Evolutionary conservation across 1,284 basidiomycete species (phyloP).

Genomic region (Trichosporon sp.): DNA sequence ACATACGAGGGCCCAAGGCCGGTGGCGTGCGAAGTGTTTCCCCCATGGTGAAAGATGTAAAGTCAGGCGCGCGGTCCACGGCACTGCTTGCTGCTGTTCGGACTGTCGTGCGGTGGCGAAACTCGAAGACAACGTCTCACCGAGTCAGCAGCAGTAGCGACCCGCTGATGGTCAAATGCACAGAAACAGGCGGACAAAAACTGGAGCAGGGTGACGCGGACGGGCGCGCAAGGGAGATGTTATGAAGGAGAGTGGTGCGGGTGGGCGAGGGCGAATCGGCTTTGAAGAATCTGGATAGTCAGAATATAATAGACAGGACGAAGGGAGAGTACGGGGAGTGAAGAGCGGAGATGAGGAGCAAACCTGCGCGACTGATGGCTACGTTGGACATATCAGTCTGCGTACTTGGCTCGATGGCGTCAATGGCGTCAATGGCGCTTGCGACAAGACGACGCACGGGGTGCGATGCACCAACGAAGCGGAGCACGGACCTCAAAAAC

Average conservation of each 20-base stretch:
- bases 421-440: slow-evolving; percentile 16
- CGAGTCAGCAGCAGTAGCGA: neutral
- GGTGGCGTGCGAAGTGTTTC: slow-evolving; percentile 14
- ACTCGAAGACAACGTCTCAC: neutral
- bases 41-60: neutral
- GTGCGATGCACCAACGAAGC: slow-evolving; percentile 3
- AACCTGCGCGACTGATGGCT: slow-evolving; percentile 7
- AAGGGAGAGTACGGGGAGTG: neutral
- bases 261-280: neutral
- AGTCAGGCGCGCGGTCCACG: neutral
- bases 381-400: neutral
- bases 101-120: slow-evolving; percentile 3
- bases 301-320: slow-evolving; percentile 3
- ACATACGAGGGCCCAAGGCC: slow-evolving; percentile 3
- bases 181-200: neutral
- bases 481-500: neutral
- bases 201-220: neutral
- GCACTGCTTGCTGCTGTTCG: neutral
- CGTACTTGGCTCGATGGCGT: slow-evolving; percentile 5
- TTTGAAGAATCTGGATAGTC: neutral
- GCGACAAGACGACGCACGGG: neutral
- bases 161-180: neutral
- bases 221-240: neutral
- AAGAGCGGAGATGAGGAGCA: neutral
- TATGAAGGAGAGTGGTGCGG: neutral